Evolutionary conservation across 352 stramenopile genomes (phyloP), one percentile per base, ranked within the genome.

Genomic region (Aphanomyces astaci): DNA sequence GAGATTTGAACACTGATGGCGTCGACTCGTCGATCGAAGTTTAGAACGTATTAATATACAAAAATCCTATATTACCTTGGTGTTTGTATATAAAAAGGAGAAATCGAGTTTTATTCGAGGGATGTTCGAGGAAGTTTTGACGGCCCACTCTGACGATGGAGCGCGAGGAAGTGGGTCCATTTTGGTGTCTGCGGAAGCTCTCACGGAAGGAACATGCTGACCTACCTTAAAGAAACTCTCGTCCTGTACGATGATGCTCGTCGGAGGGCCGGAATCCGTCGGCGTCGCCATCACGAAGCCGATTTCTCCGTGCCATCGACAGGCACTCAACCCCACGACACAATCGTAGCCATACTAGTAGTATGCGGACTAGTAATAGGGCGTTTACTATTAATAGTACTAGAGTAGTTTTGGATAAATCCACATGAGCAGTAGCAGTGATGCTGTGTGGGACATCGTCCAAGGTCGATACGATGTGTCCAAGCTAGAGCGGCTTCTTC

Each of bases 391-490:
- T n/a, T n/a, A n/a, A n/a, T n/a, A n/a, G n/a, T n/a, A n/a, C n/a
- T n/a, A n/a, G n/a, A n/a, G n/a, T n/a, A n/a, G n/a, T n/a, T n/a
- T n/a, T n/a, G n/a, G n/a, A n/a, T n/a, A n/a, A n/a, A n/a, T n/a
- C n/a, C n/a, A n/a, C 36, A 59, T 59, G 51, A 59, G 51, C 30
- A 32, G 51, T 36, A 15, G 43, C 33, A 51, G n/a, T 4, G 62
- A 68, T 28, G 62, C 49, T 15, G 43, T 68, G 13, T 68, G 62
- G 62, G 32, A 22, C 9, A 13, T 68, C 36, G 62, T 68, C 40
- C 62, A 68, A 60, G 62, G 62, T 9, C 22, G 22, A 19, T 68
- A 68, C 51, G 62, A 68, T 33, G 62, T 24, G 3, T n/a, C 31
- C 15, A 24, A 36, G 28, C 51, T 68, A n/a, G 51, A 31, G 15